Conservation (phyloP, 2,329 filamentous ascomycete species). For the Xylaria sp. region DNA sequence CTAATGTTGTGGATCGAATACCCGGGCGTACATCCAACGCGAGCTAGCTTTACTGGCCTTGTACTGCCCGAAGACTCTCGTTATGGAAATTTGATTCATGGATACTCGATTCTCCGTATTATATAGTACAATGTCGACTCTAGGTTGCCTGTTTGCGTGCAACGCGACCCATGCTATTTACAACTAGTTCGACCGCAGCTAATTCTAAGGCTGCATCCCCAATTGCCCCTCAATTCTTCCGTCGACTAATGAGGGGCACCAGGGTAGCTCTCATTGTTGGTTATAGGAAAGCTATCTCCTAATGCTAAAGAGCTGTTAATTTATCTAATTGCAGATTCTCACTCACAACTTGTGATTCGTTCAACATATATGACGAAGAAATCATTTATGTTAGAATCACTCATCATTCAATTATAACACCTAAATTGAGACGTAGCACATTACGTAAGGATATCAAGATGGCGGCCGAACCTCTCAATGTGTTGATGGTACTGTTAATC, state of each 20-base stretch:
- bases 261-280: constrained; percentile 35
- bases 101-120: constrained; percentile 37
- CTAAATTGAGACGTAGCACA: not conserved
- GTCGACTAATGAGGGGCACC: constrained; percentile 42
- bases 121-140: constrained; percentile 1
- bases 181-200: not conserved
- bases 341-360: not conserved
- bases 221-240: constrained; percentile 55
- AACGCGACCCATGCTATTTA: constrained; percentile 1
- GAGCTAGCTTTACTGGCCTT: not conserved
- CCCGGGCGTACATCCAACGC: no score
- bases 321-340: not conserved
- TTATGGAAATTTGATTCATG: constrained; percentile 34
- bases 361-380: not conserved
- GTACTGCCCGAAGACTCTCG: not conserved
- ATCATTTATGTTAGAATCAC: not conserved
- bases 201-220: constrained; percentile 30
- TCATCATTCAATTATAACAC: not conserved
- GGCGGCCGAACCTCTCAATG: constrained; percentile 62
- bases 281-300: constrained; percentile 24
- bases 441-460: constrained; percentile 20
- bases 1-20: not conserved
- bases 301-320: not conserved
- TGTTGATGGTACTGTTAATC: constrained; percentile 69
- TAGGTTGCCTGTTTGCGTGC: not conserved